phyloP scores from a whole-genome alignment of 306 rosid species.

The Pyrus betulifolia region DNA sequence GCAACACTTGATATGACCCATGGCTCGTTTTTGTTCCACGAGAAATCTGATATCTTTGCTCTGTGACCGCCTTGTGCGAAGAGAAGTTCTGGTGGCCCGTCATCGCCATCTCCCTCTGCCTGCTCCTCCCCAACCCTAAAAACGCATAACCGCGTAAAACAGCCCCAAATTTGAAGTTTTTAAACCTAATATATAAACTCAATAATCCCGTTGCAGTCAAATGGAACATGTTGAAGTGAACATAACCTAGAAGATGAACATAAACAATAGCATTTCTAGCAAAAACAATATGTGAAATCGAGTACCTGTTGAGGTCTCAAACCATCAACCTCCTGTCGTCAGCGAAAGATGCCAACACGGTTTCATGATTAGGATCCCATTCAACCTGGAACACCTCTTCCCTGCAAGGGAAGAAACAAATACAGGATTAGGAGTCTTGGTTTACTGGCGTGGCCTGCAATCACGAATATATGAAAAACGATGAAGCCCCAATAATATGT shows the following conservation, averaged over 20 bases:
- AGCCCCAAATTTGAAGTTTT: not conserved
- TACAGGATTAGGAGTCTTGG: not conserved
- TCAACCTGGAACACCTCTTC: constrained; percentile 97
- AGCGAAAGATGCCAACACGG: constrained; percentile 79
- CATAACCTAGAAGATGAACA: not conserved
- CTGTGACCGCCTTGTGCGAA: constrained; percentile 89
- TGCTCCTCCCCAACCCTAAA: constrained; percentile 85
- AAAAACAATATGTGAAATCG: not conserved
- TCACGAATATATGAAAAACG: not conserved
- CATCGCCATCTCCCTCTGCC: constrained; percentile 73
- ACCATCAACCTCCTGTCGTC: constrained; percentile 86
- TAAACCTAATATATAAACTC: not conserved
- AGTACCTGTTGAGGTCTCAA: constrained; percentile 94
- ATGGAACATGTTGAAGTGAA: not conserved
- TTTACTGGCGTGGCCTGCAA: not conserved
- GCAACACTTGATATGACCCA: constrained; percentile 90
- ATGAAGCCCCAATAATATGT: not conserved
- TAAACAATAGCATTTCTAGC: not conserved
- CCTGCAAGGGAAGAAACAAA: constrained; percentile 30
- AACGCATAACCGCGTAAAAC: not conserved
- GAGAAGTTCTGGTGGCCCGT: constrained; percentile 84
- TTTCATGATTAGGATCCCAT: constrained; percentile 94
- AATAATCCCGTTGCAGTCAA: not conserved
- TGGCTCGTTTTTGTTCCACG: constrained; percentile 73
- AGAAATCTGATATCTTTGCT: constrained; percentile 86